These are phyloP conservation scores for Cokeromyces recurvatus DNA, from an alignment of 371 early-diverging fungal genomes.

Conservation along the genomic window DNA sequence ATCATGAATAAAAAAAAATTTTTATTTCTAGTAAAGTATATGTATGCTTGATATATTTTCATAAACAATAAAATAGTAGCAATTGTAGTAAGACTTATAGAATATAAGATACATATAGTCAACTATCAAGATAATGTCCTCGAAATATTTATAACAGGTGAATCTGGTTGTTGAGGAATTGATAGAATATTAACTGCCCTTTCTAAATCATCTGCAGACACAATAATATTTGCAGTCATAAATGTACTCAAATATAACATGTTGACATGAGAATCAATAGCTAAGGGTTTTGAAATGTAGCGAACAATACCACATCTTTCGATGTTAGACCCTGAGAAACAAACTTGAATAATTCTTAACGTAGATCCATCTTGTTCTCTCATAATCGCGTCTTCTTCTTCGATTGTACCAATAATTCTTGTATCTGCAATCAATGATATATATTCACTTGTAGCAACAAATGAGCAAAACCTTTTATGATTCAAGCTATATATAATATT, in stretches of 20 bases:
- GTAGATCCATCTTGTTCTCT: conserved; percentile 37
- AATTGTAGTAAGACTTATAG: no score
- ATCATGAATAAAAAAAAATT: no score
- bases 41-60: no score
- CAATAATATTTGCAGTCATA: conserved; percentile 59
- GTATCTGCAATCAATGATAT: conserved; percentile 57
- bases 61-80: no score
- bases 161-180: no score
- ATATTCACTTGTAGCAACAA: conserved; percentile 55
- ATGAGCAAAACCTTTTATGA: conserved; percentile 48
- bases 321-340: conserved; percentile 40
- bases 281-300: conserved; percentile 52
- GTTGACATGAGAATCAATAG: conserved; percentile 44
- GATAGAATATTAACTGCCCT: conserved; percentile 28
- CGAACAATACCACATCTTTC: conserved; percentile 60
- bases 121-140: no score
- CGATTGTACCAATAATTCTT: conserved; percentile 43
- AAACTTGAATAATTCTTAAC: conserved; percentile 54
- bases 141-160: no score
- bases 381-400: conserved; percentile 46
- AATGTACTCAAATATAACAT: conserved; percentile 56
- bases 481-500: conserved; percentile 1
- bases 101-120: no score
- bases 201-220: conserved; percentile 30
- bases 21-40: no score